phyloP scores from a whole-genome alignment of 2,329 filamentous ascomycete species.

The Pezicula rhizophila region DNA sequence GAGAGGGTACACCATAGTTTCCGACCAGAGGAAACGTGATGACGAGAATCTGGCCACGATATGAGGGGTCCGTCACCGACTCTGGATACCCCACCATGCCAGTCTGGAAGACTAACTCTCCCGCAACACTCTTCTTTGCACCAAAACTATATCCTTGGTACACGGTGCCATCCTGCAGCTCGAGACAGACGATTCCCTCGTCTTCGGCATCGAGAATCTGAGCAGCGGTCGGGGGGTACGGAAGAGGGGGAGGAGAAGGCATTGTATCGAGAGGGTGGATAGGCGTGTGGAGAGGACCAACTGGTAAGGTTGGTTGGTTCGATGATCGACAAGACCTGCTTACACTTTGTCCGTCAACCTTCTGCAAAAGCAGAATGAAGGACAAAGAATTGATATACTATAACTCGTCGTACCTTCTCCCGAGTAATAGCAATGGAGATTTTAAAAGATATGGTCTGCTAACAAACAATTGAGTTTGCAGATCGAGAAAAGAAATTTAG shows the following conservation, averaged over 20 bases:
- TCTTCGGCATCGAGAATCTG: conserved; percentile 27
- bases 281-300: neutral
- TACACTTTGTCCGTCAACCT: conserved; percentile 8
- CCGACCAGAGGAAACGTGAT: conserved; percentile 93
- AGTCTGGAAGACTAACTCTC: conserved; percentile 98
- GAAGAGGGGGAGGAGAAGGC: neutral
- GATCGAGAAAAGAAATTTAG: neutral
- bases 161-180: conserved; percentile 85
- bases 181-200: conserved; percentile 71
- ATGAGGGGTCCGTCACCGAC: conserved; percentile 81
- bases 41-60: conserved; percentile 89
- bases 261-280: neutral
- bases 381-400: neutral
- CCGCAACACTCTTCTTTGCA: conserved; percentile 86
- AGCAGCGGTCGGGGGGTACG: conserved; percentile 19
- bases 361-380: conserved; percentile 13
- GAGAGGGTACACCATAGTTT: conserved; percentile 93
- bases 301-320: neutral
- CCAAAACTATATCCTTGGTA: conserved; percentile 97
- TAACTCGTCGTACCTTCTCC: neutral
- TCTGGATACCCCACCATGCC: conserved; percentile 99
- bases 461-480: neutral
- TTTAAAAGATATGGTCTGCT: neutral
- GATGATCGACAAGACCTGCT: neutral
- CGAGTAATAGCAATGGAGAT: neutral